Base-by-base conservation (phyloP, 2,329 filamentous ascomycete genomes). In the Trichoderma oligosporum region DNA sequence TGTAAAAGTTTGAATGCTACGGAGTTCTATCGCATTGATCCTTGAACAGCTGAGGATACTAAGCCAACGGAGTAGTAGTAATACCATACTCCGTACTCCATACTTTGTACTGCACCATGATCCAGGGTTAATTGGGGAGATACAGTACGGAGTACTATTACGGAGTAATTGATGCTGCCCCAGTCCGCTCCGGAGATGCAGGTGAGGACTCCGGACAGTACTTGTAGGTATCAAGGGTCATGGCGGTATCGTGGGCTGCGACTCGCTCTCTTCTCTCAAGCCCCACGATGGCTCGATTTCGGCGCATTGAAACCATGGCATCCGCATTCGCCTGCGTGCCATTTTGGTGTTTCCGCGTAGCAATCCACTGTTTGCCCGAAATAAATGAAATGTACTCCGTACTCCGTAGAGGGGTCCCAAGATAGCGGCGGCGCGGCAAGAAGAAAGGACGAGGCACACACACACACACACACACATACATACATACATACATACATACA, bases 241-340 rank as follows among this genome's bases (percentile, higher is more conserved):
- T n/a, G n/a, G n/a, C n/a, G n/a, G n/a, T 54, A 16, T 25, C 18
- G 48, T 27, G 24, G 22, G 49, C 31, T 35, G 49, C 39, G 4
- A 29, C 49, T 45, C 16, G 39, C 29, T 45, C 29, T 45, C 12
- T 54, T 35, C 39, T n/a, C 51, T 45, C 9, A 27, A 38, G 51
- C 39, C 49, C 51, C 51, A 36, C 51, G 51, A 45, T 44, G 41
- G 51, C 41, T 54, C 41, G 51, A 54, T 45, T 20, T 54, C 51
- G 51, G 51, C 51, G 39, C 24, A 54, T 54, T 54, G 41, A 27
- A 54, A 9, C 31, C 12, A 20, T 20, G 51, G 51, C 29, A 27
- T 36, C 22, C 12, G 9, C 39, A 12, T 16, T 24, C 49, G 18
- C 31, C 41, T 54, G 39, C 20, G 38, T 44, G 14, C 29, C 39